Evolutionary conservation across 169 alveolate genomes (phyloP).

Genomic region (Theileria luwenshuni): DNA sequence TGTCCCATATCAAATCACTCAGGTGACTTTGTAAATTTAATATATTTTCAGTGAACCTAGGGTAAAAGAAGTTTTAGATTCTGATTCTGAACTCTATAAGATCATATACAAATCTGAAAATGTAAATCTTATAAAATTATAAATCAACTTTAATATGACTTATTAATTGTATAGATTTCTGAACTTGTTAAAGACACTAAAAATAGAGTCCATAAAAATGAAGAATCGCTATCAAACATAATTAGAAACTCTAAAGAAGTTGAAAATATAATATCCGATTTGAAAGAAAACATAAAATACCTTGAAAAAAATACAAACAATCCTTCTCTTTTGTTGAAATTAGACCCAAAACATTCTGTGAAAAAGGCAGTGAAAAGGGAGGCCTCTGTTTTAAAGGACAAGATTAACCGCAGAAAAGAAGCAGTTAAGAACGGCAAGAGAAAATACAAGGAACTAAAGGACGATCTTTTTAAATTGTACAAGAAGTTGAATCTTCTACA

Average conservation of each 20-base stretch:
- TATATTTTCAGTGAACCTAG: slow-evolving; percentile 8
- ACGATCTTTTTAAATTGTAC: neutral
- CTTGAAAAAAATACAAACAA: neutral
- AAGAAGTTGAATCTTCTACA: neutral
- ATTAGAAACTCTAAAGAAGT: neutral
- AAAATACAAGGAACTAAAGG: slow-evolving; percentile 7
- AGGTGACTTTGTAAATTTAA: slow-evolving; percentile 1
- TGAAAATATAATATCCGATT: slow-evolving; percentile 14
- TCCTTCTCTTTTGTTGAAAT: neutral
- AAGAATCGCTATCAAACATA: neutral
- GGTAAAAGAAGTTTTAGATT: slow-evolving; percentile 8
- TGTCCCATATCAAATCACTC: neutral
- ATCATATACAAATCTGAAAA: slow-evolving; percentile 8
- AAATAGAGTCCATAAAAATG: slow-evolving; percentile 3
- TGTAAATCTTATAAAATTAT: neutral
- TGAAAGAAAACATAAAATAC: slow-evolving; percentile 1
- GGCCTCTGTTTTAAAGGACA: neutral
- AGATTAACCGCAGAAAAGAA: neutral
- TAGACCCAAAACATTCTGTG: neutral
- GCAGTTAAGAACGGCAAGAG: neutral
- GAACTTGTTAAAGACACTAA: slow-evolving; percentile 4
- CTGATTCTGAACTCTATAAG: slow-evolving; percentile 13
- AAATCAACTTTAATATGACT: neutral
- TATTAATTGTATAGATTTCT: slow-evolving; percentile 2
- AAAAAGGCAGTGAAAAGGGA: neutral